These are phyloP conservation scores for Beauveria varroae DNA, from an alignment of 2,329 filamentous ascomycete genomes.

Conservation along the genomic window DNA sequence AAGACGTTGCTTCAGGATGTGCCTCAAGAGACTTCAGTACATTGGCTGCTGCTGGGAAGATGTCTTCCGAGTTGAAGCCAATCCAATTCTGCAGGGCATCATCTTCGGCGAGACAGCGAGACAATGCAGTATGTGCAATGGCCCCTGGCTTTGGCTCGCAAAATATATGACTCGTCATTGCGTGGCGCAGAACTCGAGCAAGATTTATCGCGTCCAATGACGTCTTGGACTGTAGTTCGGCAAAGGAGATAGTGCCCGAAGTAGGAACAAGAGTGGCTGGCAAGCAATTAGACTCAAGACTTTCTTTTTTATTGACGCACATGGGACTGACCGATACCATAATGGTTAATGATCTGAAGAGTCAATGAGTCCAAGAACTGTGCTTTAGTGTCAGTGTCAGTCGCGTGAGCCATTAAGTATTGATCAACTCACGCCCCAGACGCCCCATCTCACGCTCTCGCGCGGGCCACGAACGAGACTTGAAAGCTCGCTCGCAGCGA, in stretches of 20 bases:
- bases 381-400: background rate
- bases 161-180: constrained; percentile 52
- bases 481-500: constrained; percentile 40
- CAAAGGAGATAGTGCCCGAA: constrained; percentile 34
- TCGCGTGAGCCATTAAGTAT: constrained; percentile 6
- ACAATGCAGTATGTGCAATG: constrained; percentile 49
- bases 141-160: constrained; percentile 40
- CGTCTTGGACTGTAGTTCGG: constrained; percentile 38
- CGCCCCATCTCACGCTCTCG: constrained; percentile 43
- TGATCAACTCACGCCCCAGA: constrained; percentile 40
- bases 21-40: constrained; percentile 36
- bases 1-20: constrained; percentile 40
- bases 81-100: constrained; percentile 44
- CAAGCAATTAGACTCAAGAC: constrained; percentile 9
- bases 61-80: constrained; percentile 46
- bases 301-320: background rate
- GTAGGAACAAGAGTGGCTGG: constrained; percentile 45
- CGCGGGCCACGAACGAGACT: constrained; percentile 41
- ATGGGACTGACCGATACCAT: constrained; percentile 35
- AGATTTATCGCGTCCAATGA: constrained; percentile 42
- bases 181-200: constrained; percentile 44
- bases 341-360: constrained; percentile 43
- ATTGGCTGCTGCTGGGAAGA: constrained; percentile 41
- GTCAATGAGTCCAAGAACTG: constrained; percentile 44
- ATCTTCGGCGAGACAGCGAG: constrained; percentile 42